phyloP scores from a whole-genome alignment of 2,329 filamentous ascomycete species.

The Colletotrichum tropicicola region DNA sequence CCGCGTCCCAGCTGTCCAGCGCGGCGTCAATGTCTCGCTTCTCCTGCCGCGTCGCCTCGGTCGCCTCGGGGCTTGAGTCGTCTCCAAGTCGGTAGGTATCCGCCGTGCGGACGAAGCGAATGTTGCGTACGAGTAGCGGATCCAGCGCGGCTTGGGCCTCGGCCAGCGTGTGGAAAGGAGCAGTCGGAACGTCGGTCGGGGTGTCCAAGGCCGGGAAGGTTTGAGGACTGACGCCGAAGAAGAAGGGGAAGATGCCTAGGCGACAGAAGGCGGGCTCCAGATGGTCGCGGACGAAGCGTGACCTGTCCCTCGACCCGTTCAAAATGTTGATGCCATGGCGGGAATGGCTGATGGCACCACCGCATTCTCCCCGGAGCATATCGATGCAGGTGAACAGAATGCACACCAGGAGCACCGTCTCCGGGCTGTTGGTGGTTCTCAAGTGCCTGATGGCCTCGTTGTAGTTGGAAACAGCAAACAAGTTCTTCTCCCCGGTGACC shows the following conservation, averaged over 20 bases:
- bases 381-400: conserved; percentile 55
- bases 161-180: conserved; percentile 25
- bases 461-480: conserved; percentile 49
- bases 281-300: conserved; percentile 38
- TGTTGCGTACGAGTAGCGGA: conserved; percentile 35
- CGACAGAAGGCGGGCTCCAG: conserved; percentile 48
- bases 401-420: conserved; percentile 48
- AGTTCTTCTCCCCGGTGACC: conserved; percentile 29
- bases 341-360: conserved; percentile 46
- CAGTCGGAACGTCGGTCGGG: neutral
- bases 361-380: conserved; percentile 46
- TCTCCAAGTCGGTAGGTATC: conserved; percentile 38
- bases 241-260: conserved; percentile 48
- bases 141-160: conserved; percentile 43
- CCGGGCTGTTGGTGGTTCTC: conserved; percentile 38
- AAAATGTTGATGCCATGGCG: conserved; percentile 48
- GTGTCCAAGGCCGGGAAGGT: conserved; percentile 35
- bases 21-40: conserved; percentile 33
- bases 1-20: conserved; percentile 40
- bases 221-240: conserved; percentile 40
- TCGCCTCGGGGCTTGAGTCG: neutral
- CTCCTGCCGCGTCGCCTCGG: conserved; percentile 33
- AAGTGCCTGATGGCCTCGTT: conserved; percentile 49
- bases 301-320: conserved; percentile 32
- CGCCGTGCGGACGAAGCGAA: conserved; percentile 40